Base-by-base conservation (phyloP, 1,284 basidiomycete genomes). In the Coriolopsis trogii region DNA sequence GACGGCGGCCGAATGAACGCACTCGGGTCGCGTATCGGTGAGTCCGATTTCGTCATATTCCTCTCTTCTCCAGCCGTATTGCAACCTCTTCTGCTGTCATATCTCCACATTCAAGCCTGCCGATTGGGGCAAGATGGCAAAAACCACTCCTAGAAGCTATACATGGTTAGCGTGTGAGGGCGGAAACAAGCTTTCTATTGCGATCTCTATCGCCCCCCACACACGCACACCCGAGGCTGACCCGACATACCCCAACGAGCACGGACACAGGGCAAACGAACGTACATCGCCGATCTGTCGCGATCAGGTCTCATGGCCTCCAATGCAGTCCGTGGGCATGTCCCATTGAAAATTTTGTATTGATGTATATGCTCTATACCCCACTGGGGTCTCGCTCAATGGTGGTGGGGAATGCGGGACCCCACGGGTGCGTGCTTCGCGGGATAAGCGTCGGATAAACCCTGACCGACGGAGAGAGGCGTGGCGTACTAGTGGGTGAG, bases 111-210 rank as follows among this genome's bases (percentile, higher is more conserved):
- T n/a, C n/a, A n/a, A n/a, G n/a, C n/a, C n/a, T n/a, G n/a, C n/a
- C n/a, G n/a, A n/a, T n/a, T n/a, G n/a, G n/a, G n/a, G n/a, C n/a
- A n/a, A 16, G 8, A 24, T 26, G 18, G 36, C 34, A 33, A 18
- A 51, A 51, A 46, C 42, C 38, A 51, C 38, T 33, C 46, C 42
- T 49, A 41, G 36, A 41, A 15, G 25, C 56, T 53, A 55, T 47
- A 55, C 34, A 33, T 43, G 56, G 56, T 47, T 58, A 58, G 56
- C 46, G 52, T 58, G 56, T 34, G 56, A 55, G 31, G 42, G 47
- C 30, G 40, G 51, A 56, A 59, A 59, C 53, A 56, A 49, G 54
- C 57, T 56, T 53, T 59, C 53, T 53, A 56, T 56, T 43, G 49
- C 38, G 53, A 49, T 53, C 41, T 36, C 40, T 29, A 39, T 36